Base-by-base conservation (phyloP, 768 basidiomycete genomes). In the Serendipita sp. region DNA sequence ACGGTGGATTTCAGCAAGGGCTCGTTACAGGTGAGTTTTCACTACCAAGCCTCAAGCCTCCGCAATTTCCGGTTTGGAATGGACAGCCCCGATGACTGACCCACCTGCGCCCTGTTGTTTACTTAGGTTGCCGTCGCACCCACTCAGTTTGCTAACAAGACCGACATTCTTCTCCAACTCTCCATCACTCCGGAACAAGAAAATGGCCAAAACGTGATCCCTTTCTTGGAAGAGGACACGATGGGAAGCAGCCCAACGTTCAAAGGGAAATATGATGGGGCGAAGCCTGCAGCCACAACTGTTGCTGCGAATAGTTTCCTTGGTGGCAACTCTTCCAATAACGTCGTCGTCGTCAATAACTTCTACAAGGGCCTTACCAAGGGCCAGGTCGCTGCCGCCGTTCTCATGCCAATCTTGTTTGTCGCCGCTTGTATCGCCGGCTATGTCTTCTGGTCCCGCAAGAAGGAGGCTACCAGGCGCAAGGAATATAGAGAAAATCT, bases 351-450 rank as follows among this genome's bases (percentile, higher is more conserved):
- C 5, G 34, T 36, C 36, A 28, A 28, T 8, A 60, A 60, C 35
- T 28, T n/a, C 10, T 30, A 69, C 64, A 68, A 71, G 11, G 72
- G 71, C 5, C 63, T 78, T 16, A 76, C 78, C 3, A 74, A 75
- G 18, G 88, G 87, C 23, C 80, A 79, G 66, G 79, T 85, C 35
- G 89, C 87, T 0, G 89, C 83, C 0, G 85, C 79, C 8, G 70
- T 83, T 48, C 69, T 90, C 64, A 71, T 89, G 34, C 76, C 86
- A 2, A 78, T 88, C 1, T 74, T 91, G n/a, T 60, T 67, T 16
- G 63, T 82, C 68, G 73, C 84, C 66, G 75, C 70, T 32, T 60
- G 56, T 38, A 64, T 81, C 23, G 75, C 74, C 46, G 44, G 52
- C 56, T 88, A 82, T 73, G 71, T 91, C 76, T 80, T 74, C 70